Evolutionary conservation across 1,139 yeast species (phyloP), one percentile per base, ranked within the genome.

Genomic region (Chernovozyma sophiae-reginae): DNA sequence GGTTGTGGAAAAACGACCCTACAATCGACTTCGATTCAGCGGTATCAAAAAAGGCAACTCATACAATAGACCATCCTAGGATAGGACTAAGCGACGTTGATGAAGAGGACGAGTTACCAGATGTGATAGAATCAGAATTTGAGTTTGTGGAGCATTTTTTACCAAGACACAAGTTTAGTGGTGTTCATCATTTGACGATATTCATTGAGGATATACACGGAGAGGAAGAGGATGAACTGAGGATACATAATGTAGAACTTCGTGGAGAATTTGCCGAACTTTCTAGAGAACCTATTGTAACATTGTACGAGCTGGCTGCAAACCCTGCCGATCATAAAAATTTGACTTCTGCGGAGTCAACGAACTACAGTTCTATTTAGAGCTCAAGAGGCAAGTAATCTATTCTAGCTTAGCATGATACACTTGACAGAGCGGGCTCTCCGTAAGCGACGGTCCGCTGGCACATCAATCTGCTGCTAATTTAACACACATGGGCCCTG

Each of bases 241-340:
- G 41, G 73, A 65, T 89, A 2, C 81, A 81, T 48, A 83, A 80
- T 51, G 61, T 89, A 34, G 97, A 95, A 40, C 58, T 92, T 26
- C 65, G 97, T 36, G 97, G 97, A 1, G 94, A 85, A 46, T 81
- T 70, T 55, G 73, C 81, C 4, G 78, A 77, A 39, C 58, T 80
- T 43, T 62, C 67, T 35, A 75, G 71, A 48, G 86, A 77, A 41
- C 95, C 95, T 0, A 79, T 86, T 15, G 72, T 83, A 16, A 72
- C 95, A 1, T 53, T 84, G 20, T 90, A 90, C 57, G 97, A 90
- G 58, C 78, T 89, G 43, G 95, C 96, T 1, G 94, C 97, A 5
- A 89, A 89, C 53, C 96, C 96, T 0, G 78, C 83, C 3, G 97
- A 90, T 55, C 97, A 90, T 58, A 80, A 81, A 52, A 76, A 68